Base-by-base conservation (phyloP, 2,329 filamentous ascomycete genomes). In the Colletotrichum sidae region DNA sequence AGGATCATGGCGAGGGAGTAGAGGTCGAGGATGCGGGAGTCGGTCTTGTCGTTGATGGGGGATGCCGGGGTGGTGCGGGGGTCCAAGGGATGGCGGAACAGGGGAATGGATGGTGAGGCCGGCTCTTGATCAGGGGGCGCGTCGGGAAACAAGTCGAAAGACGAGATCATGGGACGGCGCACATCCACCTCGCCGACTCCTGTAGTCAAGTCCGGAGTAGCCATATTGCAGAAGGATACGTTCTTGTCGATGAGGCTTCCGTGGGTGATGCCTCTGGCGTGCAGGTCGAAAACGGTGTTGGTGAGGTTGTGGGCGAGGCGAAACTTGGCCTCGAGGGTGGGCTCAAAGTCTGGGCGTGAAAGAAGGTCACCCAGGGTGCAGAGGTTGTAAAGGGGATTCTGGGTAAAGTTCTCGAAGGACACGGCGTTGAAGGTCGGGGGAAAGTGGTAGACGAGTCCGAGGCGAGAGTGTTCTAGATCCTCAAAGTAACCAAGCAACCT, bases 361-460 rank as follows among this genome's bases (percentile, higher is more conserved):
- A 90, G 79, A 10, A 90, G 79, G 57, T 88, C 82, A 12, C 79
- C 77, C 6, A 90, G 74, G 0, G 86, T 86, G 49, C 81, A 84
- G 4, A 88, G 73, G 58, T 80, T 85, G 69, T 85, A 84, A 0
- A 81, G 72, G 0, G 84, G 80, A 37, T 81, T 83, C 55, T 84
- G 81, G 1, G 83, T 84, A 9, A 83, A 76, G 33, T 79, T 78
- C 60, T 86, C 84, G 44, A 86, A 83, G 4, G 83, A 83, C 9
- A 88, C 81, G 9, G 87, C 80, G 68, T 86, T 84, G 76, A 92
- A 90, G 8, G 84, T 81, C 1, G 86, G 83, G 2, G 92, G 92
- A 37, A 94, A 86, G 54, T 91, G 89, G 71, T 93, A 95, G 10
- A 95, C 85, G 10, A 95, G 81, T 6, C 92, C 92, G 58, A 93